Base-by-base conservation (phyloP, 805 yeast species). In the Grigorovia jiainica region DNA sequence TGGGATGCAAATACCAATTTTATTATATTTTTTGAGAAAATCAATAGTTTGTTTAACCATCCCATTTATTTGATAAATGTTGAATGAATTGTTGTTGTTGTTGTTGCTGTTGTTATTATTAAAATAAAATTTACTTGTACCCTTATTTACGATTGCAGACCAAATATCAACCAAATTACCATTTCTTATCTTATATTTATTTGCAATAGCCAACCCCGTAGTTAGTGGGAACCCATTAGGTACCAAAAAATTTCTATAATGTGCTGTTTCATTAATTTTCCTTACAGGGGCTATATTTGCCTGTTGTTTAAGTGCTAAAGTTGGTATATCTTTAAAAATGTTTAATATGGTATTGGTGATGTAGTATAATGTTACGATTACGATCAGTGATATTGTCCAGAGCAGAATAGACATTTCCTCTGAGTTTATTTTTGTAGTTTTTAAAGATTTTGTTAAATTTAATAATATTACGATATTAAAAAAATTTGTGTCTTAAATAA, bases 101-200 rank as follows among this genome's bases (percentile, higher is more conserved):
- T 64, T 51, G 31, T 46, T 45, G 9, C 67, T 51, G 31, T 46
- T 45, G 9, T 67, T 51, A 15, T 50, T 46, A 8, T 60, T 47
- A 4, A 24, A 41, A 27, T 41, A 54, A 4, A 40, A 31, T 2
- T 38, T 34, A 10, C 38, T 44, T 33, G 43, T 47, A 27, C 57
- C 48, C 16, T 57, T 54, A 29, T 57, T 55, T 58, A 65, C 54
- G 9, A 73, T 70, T 11, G 78, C 62, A 41, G 69, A 73, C 89
- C 92, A 85, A 3, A 85, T 56, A 63, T 86, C 95, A 47, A 74
- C 71, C 44, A 86, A 57, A 49, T 76, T 79, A 3, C 95, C 95
- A 57, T 83, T 81, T 50, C 95, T 68, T 18, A 82, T 55, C 47
- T 73, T 74, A 57, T 80, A 82, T 29, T 75, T 78, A 20, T 73